Base-by-base conservation (phyloP, 2,329 filamentous ascomycete genomes). In the Hirsutella rhossiliensis region DNA sequence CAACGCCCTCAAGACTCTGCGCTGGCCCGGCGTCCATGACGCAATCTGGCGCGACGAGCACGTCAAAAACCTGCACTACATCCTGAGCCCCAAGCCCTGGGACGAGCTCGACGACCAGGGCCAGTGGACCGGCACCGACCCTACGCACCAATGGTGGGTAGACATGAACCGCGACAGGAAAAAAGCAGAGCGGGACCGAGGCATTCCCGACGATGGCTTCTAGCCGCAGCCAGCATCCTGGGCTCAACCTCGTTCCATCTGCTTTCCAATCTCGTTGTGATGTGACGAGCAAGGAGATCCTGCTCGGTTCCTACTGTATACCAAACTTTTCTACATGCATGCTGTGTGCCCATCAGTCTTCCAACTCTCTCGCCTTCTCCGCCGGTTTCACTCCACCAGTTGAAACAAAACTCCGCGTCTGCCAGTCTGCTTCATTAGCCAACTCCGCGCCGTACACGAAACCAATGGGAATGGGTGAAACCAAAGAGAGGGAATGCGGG, bases 21-120 rank as follows among this genome's bases (percentile, higher is more conserved):
- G 73, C 15, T 68, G 68, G 63, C 52, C 63, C 15, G 66, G 63
- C 12, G 74, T 78, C 28, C 77, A 81, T 53, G 58, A 61, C 27
- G 54, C 61, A 45, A 74, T 81, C 45, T 81, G 77, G 77, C 59
- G 64, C 11, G 76, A 81, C 51, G 71, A 71, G 17, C 56, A 62
- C 36, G 73, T 80, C 41, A 78, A 76, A 64, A 78, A 78, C 51
- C 58, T 81, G 6, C 77, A 81, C 54, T 80, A 76, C 48, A 78
- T 81, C 39, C 56, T 80, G 19, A 69, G 65, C 32, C 76, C 76
- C 0, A 81, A 81, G 60, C 77, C 77, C 3, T 81, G 77, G 77
- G 66, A 76, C 38, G 68, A 76, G 59, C 49, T 70, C 28, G 62
- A 69, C 38, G 62, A 53, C 2, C 51, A 62, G 13, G 72, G 71